Evolutionary conservation across 2,329 filamentous ascomycete genomes (phyloP), one percentile per base, ranked within the genome.

Genomic region (Trichoderma aggressivum): DNA sequence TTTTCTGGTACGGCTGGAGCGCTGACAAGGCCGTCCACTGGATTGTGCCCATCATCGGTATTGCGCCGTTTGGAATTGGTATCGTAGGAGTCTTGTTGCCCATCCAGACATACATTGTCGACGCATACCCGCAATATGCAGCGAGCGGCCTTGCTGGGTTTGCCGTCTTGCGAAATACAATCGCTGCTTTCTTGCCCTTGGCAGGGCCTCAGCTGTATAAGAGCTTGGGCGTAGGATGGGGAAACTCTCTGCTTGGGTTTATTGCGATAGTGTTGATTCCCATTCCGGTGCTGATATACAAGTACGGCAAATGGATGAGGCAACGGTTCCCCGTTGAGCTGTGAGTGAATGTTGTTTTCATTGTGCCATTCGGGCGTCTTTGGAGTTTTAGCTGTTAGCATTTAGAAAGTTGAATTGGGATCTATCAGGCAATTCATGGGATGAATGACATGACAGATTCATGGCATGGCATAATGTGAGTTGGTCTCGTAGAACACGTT

Each of bases 101-200:
- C 0, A 82, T 86, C 7, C 85, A 87, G 68, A 88, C 78, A 30
- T 80, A 80, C 65, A 75, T 80, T 8, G 76, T 80, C 16, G 79
- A 80, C 39, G 76, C 78, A 11, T 80, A 78, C 78, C 78, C 50
- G 75, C 74, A 14, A 72, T 80, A 34, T 14, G 65, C 65, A 16
- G 65, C 65, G 6, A 68, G 65, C 7, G 65, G 65, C 11, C 65
- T 68, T 34, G 79, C 79, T 8, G 79, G 77, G 3, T 79, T 78
- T 24, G 75, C 77, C 5, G 76, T 80, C 56, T 71, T 80, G 70
- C 77, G 79, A 67, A 91, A 88, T 2, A 80, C 89, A 3, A 90
- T 92, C 73, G 91, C 90, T 21, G 90, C 89, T 1, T 89, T 87
- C 0, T 92, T 94, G 77, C 91, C 91, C 0, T 83, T 93, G 0